Base-by-base conservation (phyloP, 2,329 filamentous ascomycete genomes). In the Ciborinia camelliae region DNA sequence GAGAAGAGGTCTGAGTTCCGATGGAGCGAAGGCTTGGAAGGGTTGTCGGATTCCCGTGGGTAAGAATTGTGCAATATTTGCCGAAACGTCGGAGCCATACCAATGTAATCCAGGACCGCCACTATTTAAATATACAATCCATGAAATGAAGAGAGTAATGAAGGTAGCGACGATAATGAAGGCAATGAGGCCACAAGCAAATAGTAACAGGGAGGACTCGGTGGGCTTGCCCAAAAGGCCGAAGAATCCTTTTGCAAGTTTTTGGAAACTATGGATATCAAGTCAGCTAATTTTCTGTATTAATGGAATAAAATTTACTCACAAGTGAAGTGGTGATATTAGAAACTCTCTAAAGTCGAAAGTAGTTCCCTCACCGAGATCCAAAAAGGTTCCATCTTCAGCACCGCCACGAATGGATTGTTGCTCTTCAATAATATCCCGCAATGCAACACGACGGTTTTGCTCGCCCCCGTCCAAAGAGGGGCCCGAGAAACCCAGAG, bases 1-100 rank as follows among this genome's bases (percentile, higher is more conserved):
- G 28, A 71, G 58, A 45, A 75, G 51, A n/a, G 64, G 66, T 39
- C 66, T 62, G 39, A 73, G 53, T 20, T 71, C 71, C 20, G 50
- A 65, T 23, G 58, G 32, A 15, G 47, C 47, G 23, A 53, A 65
- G 15, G 54, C 26, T 39, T 58, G 39, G 39, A 50, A 26, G 5
- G 63, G 63, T 41, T 65, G 63, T 51, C 23, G 30, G 32, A 65
- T n/a, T 30, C 39, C 20, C 20, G 48, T 55, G 15, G 63, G 63
- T 15, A 64, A 37, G 12, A 61, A 52, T 35, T 64, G 63, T 30
- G 37, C 50, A n/a, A 64, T 15, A 15, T 41, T 61, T 28, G 48
- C 32, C n/a, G 45, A 37, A 6, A 65, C n/a, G 32, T 62, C 57
- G 8, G 37, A 55, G 28, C 58, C 58, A 52, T 63, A 63, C 43